Conservation (phyloP, 2,329 filamentous ascomycete genomes). For the Colletotrichum tofieldiae region DNA sequence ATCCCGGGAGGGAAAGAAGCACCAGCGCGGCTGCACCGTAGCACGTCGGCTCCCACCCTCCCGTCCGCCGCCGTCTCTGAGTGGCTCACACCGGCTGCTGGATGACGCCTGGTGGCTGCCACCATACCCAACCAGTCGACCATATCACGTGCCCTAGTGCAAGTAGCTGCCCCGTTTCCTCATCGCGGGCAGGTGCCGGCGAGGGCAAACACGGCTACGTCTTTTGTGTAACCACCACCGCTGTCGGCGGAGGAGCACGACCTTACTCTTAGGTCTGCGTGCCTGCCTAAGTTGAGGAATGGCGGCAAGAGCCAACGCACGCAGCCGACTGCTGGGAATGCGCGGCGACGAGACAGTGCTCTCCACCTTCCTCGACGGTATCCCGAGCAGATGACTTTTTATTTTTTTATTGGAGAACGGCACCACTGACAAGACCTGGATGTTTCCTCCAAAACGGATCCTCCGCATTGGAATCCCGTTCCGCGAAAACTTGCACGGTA, state of each 20-base stretch:
- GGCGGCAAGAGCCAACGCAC: not conserved
- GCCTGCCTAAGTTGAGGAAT: not conserved
- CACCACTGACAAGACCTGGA: not conserved
- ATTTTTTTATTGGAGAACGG: not conserved
- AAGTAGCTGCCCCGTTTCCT: not conserved
- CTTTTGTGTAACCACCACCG: not conserved
- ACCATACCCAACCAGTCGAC: not conserved
- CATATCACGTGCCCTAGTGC: not conserved
- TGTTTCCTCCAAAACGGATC: not conserved
- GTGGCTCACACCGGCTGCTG: not conserved
- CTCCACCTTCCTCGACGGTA: not conserved
- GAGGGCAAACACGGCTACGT: not conserved
- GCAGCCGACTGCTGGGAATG: not conserved
- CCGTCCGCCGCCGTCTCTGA: conserved; percentile 13
- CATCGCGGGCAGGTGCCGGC: not conserved
- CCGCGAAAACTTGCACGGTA: not conserved
- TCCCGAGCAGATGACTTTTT: not conserved
- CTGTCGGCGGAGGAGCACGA: not conserved
- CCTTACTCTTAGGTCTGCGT: not conserved
- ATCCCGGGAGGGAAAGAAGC: not conserved
- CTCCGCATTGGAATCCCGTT: not conserved
- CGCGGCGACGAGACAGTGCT: not conserved
- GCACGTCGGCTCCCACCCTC: conserved; percentile 9
- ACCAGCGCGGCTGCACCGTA: conserved; percentile 7
- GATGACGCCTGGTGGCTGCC: conserved; percentile 9